These are phyloP conservation scores for Venturia effusa DNA, from an alignment of 2,329 filamentous ascomycete genomes.

Conservation along the genomic window DNA sequence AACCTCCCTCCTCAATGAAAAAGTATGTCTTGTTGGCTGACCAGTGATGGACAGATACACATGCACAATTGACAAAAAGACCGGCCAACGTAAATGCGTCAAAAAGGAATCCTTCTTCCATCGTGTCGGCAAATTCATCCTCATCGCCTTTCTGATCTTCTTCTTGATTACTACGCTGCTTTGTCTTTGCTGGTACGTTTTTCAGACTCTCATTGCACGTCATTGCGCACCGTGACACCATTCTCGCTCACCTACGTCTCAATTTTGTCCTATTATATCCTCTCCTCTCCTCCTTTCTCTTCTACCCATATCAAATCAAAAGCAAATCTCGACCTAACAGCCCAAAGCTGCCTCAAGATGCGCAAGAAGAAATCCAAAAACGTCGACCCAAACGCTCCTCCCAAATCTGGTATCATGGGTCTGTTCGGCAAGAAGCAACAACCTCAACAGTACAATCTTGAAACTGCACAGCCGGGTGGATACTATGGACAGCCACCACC, in stretches of 20 bases:
- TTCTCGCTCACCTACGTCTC: not conserved
- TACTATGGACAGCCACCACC: not conserved
- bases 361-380: constrained; percentile 6
- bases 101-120: constrained; percentile 7
- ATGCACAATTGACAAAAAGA: constrained; percentile 5
- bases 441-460: constrained; percentile 1
- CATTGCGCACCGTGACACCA: too few relatives aligned
- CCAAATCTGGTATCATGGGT: not conserved
- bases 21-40: not conserved
- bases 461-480: constrained; percentile 1
- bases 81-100: not conserved
- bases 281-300: not conserved
- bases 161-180: not conserved
- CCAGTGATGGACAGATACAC: not conserved
- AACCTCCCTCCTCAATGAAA: not conserved
- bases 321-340: not conserved
- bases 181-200: not conserved
- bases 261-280: not conserved
- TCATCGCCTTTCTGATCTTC: constrained; percentile 9
- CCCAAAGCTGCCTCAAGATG: constrained; percentile 4
- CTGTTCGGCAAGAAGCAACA: not conserved
- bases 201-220: not conserved
- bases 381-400: not conserved
- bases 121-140: constrained; percentile 8
- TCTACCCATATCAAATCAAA: not conserved